Percentiles rank a stretch among this genome's conserved stretches.
phyloP scores from a whole-genome alignment of 495 filamentous ascomycete genomes.

The Neurospora tetraspora region DNA sequence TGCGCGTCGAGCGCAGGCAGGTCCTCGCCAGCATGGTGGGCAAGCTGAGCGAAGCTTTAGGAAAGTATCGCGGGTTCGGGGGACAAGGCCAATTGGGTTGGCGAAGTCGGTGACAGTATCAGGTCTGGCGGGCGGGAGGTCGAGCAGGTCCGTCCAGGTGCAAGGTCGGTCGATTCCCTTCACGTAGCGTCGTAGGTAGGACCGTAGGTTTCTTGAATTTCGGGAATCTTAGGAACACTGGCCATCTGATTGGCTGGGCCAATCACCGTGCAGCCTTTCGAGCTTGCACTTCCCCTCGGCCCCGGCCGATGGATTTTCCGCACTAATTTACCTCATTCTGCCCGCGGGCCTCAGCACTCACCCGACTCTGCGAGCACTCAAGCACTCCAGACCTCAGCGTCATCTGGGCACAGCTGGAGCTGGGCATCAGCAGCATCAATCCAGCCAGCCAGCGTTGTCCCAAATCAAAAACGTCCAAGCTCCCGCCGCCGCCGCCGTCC shows the following conservation, averaged over 20 bases:
- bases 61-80: slow-evolving; percentile 21
- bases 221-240: slow-evolving; percentile 30
- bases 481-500: neutral
- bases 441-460: neutral
- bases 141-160: slow-evolving; percentile 19
- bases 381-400: neutral
- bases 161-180: neutral
- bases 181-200: neutral
- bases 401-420: neutral
- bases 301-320: slow-evolving; percentile 20
- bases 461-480: neutral
- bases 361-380: neutral
- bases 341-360: neutral
- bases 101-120: slow-evolving; percentile 21
- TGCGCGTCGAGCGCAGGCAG: slow-evolving; percentile 69
- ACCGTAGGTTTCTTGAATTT: slow-evolving; percentile 26
- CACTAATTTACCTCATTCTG: slow-evolving; percentile 1
- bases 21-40: slow-evolving; percentile 80
- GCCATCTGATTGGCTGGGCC: slow-evolving; percentile 18
- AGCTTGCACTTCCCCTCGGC: neutral
- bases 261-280: slow-evolving; percentile 9
- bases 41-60: slow-evolving; percentile 37
- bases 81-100: slow-evolving; percentile 30
- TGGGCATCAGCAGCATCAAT: neutral
- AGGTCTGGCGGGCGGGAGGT: slow-evolving; percentile 17